Evolutionary conservation across 306 rosid species (phyloP).

Genomic region (Medicago ruthenica): DNA sequence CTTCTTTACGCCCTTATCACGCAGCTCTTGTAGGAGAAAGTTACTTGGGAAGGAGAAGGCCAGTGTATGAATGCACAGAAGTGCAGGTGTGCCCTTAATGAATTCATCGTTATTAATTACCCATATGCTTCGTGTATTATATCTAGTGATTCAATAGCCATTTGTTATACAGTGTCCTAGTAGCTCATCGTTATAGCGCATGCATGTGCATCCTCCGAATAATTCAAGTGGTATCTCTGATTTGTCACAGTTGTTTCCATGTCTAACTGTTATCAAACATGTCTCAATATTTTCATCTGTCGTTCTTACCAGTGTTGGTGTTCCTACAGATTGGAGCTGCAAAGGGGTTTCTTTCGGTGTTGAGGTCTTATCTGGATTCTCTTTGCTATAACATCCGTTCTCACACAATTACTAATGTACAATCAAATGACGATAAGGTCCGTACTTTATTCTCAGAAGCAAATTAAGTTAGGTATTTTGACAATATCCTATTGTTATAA

Average conservation of each 20-base stretch:
- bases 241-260: neutral
- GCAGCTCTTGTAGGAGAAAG: constrained; percentile 94
- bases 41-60: constrained; percentile 89
- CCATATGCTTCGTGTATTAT: too few relatives aligned
- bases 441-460: constrained; percentile 41
- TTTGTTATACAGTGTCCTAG: too few relatives aligned
- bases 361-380: constrained; percentile 91
- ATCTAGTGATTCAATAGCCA: too few relatives aligned
- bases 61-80: constrained; percentile 85
- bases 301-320: constrained; percentile 29
- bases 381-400: constrained; percentile 90
- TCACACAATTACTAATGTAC: constrained; percentile 97
- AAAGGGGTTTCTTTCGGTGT: constrained; percentile 74
- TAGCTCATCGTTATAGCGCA: neutral
- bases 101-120: constrained; percentile 9
- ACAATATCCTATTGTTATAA: constrained; percentile 3
- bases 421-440: constrained; percentile 96
- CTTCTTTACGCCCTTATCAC: constrained; percentile 79
- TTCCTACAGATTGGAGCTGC: constrained; percentile 83
- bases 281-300: neutral
- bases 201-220: constrained; percentile 42
- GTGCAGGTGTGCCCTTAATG: constrained; percentile 70
- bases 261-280: too few relatives aligned
- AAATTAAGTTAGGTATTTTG: constrained; percentile 26
- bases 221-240: neutral